These are phyloP conservation scores for Flaveria robusta DNA, from an alignment of 129 eudicot genomes.

Conservation along the genomic window DNA sequence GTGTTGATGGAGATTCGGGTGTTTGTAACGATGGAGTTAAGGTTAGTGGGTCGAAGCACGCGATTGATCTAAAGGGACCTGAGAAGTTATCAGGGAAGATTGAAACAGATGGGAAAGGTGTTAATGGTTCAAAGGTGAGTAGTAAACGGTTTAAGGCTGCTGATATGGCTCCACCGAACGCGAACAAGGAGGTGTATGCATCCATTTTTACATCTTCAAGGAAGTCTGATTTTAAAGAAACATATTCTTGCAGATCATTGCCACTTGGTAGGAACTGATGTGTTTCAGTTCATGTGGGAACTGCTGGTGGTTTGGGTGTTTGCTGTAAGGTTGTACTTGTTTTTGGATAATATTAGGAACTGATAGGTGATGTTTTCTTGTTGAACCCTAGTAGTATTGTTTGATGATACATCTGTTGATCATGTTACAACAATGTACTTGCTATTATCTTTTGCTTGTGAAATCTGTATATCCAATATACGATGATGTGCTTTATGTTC, in stretches of 20 bases:
- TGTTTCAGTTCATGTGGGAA: slow-evolving; percentile 17
- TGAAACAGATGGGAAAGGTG: slow-evolving; percentile 45
- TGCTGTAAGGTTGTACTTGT: slow-evolving; percentile 21
- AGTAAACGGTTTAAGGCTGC: slow-evolving; percentile 60
- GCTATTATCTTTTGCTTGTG: slow-evolving; percentile 4
- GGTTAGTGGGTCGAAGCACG: slow-evolving; percentile 64
- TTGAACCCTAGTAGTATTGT: slow-evolving; percentile 6
- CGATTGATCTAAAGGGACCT: slow-evolving; percentile 39
- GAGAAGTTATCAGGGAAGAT: slow-evolving; percentile 40
- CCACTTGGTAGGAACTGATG: slow-evolving; percentile 85
- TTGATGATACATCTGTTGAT: neutral
- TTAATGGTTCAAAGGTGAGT: slow-evolving; percentile 40
- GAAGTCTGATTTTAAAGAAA: slow-evolving; percentile 79
- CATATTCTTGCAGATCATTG: slow-evolving; percentile 75
- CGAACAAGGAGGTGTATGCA: slow-evolving; percentile 77
- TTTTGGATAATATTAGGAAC: slow-evolving; percentile 1
- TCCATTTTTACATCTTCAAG: slow-evolving; percentile 88
- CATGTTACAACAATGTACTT: slow-evolving; percentile 14
- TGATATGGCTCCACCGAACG: slow-evolving; percentile 69
- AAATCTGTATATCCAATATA: neutral
- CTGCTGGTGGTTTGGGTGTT: slow-evolving; percentile 21
- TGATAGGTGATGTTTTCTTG: neutral
- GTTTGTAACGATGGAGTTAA: slow-evolving; percentile 21
- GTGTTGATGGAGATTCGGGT: slow-evolving; percentile 25
- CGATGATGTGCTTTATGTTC: slow-evolving; percentile 7